Conservation (phyloP, 305 asterid genomes). For the Fraxinus platypoda region DNA sequence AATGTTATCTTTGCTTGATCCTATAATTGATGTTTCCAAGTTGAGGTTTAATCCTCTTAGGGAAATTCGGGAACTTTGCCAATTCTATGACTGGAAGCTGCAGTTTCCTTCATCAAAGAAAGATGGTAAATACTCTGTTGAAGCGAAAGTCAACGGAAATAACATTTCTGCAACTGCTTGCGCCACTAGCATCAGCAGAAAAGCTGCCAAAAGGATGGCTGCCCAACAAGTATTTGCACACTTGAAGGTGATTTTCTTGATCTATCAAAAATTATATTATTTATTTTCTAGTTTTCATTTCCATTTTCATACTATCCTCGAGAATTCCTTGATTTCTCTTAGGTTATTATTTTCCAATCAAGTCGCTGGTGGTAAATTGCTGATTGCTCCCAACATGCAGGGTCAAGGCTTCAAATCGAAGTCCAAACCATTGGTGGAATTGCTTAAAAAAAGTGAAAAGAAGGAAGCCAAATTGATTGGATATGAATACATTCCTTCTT, state of each 20-base stretch:
- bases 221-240: constrained; percentile 40
- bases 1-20: constrained; percentile 68
- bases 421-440: constrained; percentile 62
- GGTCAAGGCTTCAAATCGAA: constrained; percentile 66
- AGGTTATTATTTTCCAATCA: background rate
- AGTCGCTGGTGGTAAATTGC: background rate
- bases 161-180: constrained; percentile 36
- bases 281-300: constrained; percentile 11
- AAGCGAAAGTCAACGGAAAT: constrained; percentile 50
- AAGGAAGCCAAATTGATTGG: constrained; percentile 75
- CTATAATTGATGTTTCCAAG: constrained; percentile 57
- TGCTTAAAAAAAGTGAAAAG: constrained; percentile 43
- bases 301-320: background rate
- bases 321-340: background rate
- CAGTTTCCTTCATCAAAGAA: constrained; percentile 42
- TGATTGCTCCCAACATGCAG: constrained; percentile 41
- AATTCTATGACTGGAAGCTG: constrained; percentile 54
- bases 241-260: constrained; percentile 58
- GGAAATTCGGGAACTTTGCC: constrained; percentile 82
- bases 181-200: constrained; percentile 52
- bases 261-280: background rate
- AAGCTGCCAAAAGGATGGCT: constrained; percentile 61
- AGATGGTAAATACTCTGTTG: constrained; percentile 49
- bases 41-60: constrained; percentile 67
- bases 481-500: constrained; percentile 56